A percentile compares a stretch with the other conserved stretches of the same genome.
phyloP scores from a whole-genome alignment of 495 filamentous ascomycete genomes.

The Tuber brumale region DNA sequence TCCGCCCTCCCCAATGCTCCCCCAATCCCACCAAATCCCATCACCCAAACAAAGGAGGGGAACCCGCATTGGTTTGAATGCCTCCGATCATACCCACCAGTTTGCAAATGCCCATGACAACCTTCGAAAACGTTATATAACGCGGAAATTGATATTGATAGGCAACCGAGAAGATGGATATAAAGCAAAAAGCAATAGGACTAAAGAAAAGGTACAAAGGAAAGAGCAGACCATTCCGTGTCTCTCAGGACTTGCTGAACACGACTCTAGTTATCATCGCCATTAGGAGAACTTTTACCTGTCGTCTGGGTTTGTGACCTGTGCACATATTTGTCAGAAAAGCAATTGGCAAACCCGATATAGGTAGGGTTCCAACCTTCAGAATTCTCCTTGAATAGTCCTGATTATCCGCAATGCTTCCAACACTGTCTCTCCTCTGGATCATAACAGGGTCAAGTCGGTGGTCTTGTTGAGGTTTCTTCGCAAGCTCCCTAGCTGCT shows the following conservation, averaged over 20 bases:
- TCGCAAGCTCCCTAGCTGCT: conserved; percentile 61
- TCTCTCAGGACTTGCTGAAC: conserved; percentile 8
- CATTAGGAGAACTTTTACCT: conserved; percentile 25
- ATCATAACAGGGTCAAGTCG: conserved; percentile 85
- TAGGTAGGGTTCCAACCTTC: conserved; percentile 54
- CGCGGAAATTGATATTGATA: neutral
- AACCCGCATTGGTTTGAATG: conserved; percentile 19
- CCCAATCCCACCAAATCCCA: neutral
- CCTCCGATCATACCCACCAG: conserved; percentile 24
- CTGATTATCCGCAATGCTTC: conserved; percentile 95
- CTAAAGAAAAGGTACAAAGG: neutral
- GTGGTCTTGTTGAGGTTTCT: conserved; percentile 58
- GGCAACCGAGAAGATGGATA: conserved; percentile 18
- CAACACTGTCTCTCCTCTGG: conserved; percentile 83
- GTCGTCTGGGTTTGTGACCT: conserved; percentile 42
- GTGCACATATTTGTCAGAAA: neutral
- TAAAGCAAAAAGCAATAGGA: conserved; percentile 9
- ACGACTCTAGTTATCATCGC: conserved; percentile 31
- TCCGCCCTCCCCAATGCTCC: conserved; percentile 17
- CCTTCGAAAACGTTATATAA: neutral
- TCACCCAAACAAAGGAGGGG: conserved; percentile 19
- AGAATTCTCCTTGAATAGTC: conserved; percentile 95
- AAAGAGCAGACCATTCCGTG: neutral
- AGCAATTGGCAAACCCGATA: conserved; percentile 13
- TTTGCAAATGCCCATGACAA: conserved; percentile 12